These are phyloP conservation scores for Kwoniella pini DNA, from an alignment of 768 basidiomycete species.

Conservation along the genomic window DNA sequence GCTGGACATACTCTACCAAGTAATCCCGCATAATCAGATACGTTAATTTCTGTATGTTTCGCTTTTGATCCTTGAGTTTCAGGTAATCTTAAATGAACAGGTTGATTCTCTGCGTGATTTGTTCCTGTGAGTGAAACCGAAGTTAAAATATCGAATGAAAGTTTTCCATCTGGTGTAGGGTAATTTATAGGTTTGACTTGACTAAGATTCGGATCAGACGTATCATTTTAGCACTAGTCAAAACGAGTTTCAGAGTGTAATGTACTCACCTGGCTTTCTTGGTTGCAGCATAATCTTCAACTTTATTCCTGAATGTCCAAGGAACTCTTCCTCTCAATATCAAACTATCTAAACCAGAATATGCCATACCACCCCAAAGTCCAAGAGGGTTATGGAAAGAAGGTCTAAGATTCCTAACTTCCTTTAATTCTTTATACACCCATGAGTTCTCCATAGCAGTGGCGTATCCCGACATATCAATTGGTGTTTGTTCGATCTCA, in stretches of 20 bases:
- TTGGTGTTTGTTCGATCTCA: constrained; percentile 43
- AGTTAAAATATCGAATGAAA: constrained; percentile 91
- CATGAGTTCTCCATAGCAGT: constrained; percentile 70
- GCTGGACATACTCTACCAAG: constrained; percentile 91
- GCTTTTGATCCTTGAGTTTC: constrained; percentile 59
- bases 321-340: constrained; percentile 81
- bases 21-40: constrained; percentile 74
- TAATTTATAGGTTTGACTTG: constrained; percentile 76
- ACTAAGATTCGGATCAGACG: constrained; percentile 34
- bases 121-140: constrained; percentile 87
- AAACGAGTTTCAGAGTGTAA: too few species aligned
- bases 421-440: constrained; percentile 80
- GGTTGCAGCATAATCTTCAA: constrained; percentile 69
- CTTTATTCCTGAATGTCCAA: constrained; percentile 81
- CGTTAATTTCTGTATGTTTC: constrained; percentile 73
- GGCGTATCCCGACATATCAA: constrained; percentile 75
- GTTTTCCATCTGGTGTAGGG: constrained; percentile 79
- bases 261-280: constrained; percentile 60
- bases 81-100: constrained; percentile 77
- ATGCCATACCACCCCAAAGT: constrained; percentile 80
- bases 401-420: constrained; percentile 88
- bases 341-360: constrained; percentile 84
- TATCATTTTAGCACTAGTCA: background rate
- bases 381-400: constrained; percentile 77
- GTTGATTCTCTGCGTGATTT: constrained; percentile 96